Evolutionary conservation across 306 rosid species (phyloP).

Genomic region (Trichosanthes truncata): DNA sequence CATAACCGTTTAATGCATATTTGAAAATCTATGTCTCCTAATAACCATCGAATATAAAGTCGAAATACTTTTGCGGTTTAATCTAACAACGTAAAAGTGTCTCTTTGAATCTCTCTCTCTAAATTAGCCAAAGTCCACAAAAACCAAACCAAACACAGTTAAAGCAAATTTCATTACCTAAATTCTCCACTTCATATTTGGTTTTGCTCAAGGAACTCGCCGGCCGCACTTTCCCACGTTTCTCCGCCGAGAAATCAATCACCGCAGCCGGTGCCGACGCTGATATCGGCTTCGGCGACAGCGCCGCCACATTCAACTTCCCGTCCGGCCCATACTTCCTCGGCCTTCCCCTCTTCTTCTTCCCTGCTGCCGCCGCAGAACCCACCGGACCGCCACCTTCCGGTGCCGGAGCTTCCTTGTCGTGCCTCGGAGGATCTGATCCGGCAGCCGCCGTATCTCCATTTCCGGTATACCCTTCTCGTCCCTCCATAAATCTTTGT

Average conservation of each 20-base stretch:
- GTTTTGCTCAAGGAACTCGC: slow-evolving; percentile 68
- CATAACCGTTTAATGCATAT: no score
- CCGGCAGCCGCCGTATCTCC: slow-evolving; percentile 82
- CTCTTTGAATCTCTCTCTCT: no score
- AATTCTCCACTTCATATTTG: slow-evolving; percentile 55
- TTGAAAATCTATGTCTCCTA: no score
- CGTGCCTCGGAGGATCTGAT: slow-evolving; percentile 78
- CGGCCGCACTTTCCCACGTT: slow-evolving; percentile 67
- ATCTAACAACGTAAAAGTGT: no score
- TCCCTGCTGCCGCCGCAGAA: slow-evolving; percentile 26
- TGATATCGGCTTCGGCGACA: slow-evolving; percentile 85
- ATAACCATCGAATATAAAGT: no score
- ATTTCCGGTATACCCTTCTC: slow-evolving; percentile 47
- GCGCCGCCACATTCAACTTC: slow-evolving; percentile 40
- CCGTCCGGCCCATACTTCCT: slow-evolving; percentile 94
- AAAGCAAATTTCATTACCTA: slow-evolving; percentile 36
- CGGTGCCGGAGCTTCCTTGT: slow-evolving; percentile 21
- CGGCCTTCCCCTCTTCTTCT: slow-evolving; percentile 98
- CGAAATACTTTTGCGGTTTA: no score
- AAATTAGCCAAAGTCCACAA: neutral
- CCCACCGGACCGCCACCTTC: slow-evolving; percentile 1
- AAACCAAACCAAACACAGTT: neutral
- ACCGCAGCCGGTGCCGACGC: slow-evolving; percentile 76
- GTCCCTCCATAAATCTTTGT: slow-evolving; percentile 50
- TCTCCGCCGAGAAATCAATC: slow-evolving; percentile 84